A percentile compares a stretch with the other conserved stretches of the same genome.
phyloP scores from a whole-genome alignment of 257 asterid genomes.

The Plantago major region DNA sequence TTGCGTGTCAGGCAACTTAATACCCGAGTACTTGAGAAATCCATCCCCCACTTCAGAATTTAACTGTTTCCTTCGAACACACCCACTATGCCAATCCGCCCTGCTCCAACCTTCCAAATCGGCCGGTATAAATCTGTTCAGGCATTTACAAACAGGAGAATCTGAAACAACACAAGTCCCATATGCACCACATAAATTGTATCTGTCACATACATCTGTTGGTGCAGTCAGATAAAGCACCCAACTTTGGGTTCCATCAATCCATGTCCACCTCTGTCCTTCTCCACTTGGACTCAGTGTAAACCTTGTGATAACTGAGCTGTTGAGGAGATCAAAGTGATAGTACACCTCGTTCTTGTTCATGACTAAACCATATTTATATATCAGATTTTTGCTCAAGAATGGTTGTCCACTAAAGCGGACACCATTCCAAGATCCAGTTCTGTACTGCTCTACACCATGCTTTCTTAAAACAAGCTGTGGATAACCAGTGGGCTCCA shows the following conservation, averaged over 20 bases:
- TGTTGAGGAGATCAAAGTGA: constrained; percentile 20
- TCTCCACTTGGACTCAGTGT: constrained; percentile 15
- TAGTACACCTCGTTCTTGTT: constrained; percentile 22
- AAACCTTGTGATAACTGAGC: constrained; percentile 15
- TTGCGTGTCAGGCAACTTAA: constrained; percentile 24
- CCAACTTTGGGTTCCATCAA: constrained; percentile 19
- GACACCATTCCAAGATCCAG: constrained; percentile 59
- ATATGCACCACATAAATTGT: constrained; percentile 20
- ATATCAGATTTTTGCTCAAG: neutral
- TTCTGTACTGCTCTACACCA: neutral
- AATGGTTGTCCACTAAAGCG: constrained; percentile 16
- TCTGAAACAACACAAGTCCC: constrained; percentile 14
- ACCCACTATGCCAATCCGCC: constrained; percentile 17
- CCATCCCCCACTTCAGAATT: constrained; percentile 13
- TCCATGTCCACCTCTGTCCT: constrained; percentile 23
- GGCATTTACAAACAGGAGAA: constrained; percentile 20
- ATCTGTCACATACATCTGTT: constrained; percentile 14
- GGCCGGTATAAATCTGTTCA: constrained; percentile 13
- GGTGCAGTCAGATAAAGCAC: constrained; percentile 21
- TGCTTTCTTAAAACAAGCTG: constrained; percentile 18
- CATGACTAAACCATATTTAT: neutral
- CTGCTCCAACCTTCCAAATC: constrained; percentile 19
- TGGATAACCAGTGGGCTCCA: constrained; percentile 34
- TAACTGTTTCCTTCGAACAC: constrained; percentile 17
- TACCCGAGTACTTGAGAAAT: constrained; percentile 17